Evolutionary conservation across 129 eudicot genomes (phyloP), one percentile per base, ranked within the genome.

Genomic region (Centaurea solstitialis): DNA sequence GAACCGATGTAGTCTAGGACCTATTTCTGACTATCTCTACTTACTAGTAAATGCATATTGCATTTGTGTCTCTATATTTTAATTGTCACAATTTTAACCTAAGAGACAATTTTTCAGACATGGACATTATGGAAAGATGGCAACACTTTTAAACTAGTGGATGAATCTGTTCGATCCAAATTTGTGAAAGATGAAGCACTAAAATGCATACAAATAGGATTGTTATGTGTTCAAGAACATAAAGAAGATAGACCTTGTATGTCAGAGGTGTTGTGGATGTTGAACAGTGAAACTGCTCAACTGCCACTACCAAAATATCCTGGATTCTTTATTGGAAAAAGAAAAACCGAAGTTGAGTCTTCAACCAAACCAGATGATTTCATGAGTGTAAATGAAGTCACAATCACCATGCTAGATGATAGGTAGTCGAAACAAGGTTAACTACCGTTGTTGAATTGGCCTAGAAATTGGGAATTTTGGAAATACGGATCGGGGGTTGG

Each of bases 351-450:
- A 9, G 70, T 73, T 2, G 90, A 87, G 26, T 81, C 89, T 50
- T 77, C 92, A 0, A 86, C 85, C 74, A 87, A 86, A 72, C 85
- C 40, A 33, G 91, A 92, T 53, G 94, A 92, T 53, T 75, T 90
- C 4, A 75, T 73, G 79, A 88, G 90, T 6, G 65, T 85, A 10
- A 92, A 92, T 57, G 81, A 90, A 64, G 86, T 92, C 35, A 90
- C 97, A 0, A 85, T 92, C 33, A 86, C 97, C 7, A 78, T 81
- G 74, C 26, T 90, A 17, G 85, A 88, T 68, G 91, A 83, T 47
- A 75, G 97, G 81, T 92, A 86, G 91, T 3, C n/a, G 22, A 24
- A 64, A 11, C 30, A 50, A 15, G 61, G 30, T 64, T 22, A 9
- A 5, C 3, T 24, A 40, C 50, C 33, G 15, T 67, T 0, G 6